Evolutionary conservation across 495 filamentous ascomycete genomes (phyloP).

Genomic region (Talaromyces adpressus): DNA sequence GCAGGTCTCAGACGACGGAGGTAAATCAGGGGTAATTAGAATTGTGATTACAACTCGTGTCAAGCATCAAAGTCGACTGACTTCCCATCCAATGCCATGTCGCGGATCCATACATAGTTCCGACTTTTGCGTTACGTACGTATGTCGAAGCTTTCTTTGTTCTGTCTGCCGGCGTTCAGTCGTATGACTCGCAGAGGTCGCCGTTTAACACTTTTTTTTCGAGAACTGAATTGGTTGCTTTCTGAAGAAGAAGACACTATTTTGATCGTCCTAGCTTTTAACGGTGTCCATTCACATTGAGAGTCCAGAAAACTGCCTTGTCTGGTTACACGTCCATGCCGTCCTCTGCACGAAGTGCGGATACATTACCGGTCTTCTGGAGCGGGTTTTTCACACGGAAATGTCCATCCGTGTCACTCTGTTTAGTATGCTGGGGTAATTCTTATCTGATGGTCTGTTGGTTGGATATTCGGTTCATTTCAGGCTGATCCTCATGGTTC

Average conservation of each 20-base stretch:
- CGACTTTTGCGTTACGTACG: background rate
- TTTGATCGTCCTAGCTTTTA: background rate
- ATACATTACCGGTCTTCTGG: background rate
- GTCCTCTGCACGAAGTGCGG: background rate
- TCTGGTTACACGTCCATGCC: background rate
- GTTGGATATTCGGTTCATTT: background rate
- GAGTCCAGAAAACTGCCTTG: background rate
- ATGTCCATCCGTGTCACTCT: background rate
- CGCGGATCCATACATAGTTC: background rate
- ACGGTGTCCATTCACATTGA: background rate
- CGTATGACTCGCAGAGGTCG: background rate
- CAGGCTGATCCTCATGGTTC: background rate
- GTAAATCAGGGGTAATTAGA: background rate
- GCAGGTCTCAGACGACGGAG: background rate
- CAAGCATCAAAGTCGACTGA: background rate
- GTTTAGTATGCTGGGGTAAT: background rate
- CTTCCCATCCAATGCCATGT: background rate
- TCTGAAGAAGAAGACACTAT: background rate
- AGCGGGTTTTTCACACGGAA: background rate
- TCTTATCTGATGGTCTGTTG: background rate
- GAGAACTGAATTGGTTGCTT: background rate
- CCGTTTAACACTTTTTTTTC: background rate
- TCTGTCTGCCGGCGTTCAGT: background rate
- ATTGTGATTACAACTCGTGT: background rate
- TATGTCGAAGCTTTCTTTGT: background rate